Base-by-base conservation (phyloP, 139 green algal genomes). In the Pedinophyceae sp. region DNA sequence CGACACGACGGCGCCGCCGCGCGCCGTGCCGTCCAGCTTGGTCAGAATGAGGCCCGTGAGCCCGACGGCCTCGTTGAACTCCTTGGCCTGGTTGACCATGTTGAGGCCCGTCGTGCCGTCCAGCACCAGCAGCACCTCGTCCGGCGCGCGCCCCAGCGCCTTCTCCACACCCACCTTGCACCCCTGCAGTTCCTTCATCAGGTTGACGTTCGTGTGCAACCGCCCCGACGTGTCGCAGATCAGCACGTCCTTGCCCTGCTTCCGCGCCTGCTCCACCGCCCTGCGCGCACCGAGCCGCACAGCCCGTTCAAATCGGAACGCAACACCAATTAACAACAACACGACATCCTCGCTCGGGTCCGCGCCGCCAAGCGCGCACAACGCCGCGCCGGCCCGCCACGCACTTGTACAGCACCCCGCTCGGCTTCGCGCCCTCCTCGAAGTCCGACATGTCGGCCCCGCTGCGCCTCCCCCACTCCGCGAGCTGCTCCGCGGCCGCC, bases 61-160 rank as follows among this genome's bases (percentile, higher is more conserved):
- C 13, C 64, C 62, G 2, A 95, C 81, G 1, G 60, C 60, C 27
- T 93, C 70, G 54, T 89, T 83, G 71, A 97, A 97, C 62, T 96
- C 87, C 27, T 68, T 64, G 16, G 87, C 87, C 59, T 83, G 72
- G 50, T 83, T 88, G 5, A 95, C 62, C 89, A 97, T 97, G 75
- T 97, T 97, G 10, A 97, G 73, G 3, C 89, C 88, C 27, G 91
- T 98, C 2, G 91, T 98, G 28, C 91, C 90, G 58, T 98, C 91
- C 57, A 98, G 70, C 3, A 98, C 91, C 4, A 98, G 76, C 58
- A 98, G 69, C 16, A 80, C 75, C 72, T 97, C 88, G 58, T 89
- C 70, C 3, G 72, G 70, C 57, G 46, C 56, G 7, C 56, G 28
- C 22, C 48, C 40, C 20, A 25, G 29, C 13, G 43, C 43, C 4